Conservation (phyloP, 2,329 filamentous ascomycete genomes). For the Endocalyx cinctus region DNA sequence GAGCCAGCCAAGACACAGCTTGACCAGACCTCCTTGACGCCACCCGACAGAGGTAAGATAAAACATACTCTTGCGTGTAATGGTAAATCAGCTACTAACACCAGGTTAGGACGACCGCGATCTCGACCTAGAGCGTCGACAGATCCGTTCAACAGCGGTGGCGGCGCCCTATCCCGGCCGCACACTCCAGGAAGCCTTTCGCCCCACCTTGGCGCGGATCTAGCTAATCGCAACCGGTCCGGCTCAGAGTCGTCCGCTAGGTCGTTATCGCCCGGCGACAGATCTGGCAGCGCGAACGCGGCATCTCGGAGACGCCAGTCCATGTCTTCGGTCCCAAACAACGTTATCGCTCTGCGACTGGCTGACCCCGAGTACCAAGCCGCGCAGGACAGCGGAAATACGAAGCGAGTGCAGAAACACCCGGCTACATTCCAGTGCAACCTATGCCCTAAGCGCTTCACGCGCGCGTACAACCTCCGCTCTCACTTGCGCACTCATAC, state of each 20-base stretch:
- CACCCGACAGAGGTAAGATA: slow-evolving; percentile 63
- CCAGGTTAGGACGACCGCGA: slow-evolving; percentile 40
- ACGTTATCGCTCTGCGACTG: slow-evolving; percentile 77
- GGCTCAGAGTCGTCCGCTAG: slow-evolving; percentile 35
- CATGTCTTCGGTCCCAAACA: slow-evolving; percentile 58
- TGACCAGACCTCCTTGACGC: slow-evolving; percentile 76
- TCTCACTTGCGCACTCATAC: slow-evolving; percentile 96
- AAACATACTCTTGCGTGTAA: slow-evolving; percentile 3
- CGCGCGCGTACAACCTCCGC: slow-evolving; percentile 90
- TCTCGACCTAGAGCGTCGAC: slow-evolving; percentile 53
- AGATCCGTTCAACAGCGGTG: slow-evolving; percentile 53
- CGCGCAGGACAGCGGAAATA: slow-evolving; percentile 53
- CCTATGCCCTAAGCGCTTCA: slow-evolving; percentile 92
- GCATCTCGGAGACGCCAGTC: slow-evolving; percentile 54
- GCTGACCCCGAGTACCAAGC: slow-evolving; percentile 82
- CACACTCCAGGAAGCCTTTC: slow-evolving; percentile 41
- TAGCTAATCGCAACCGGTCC: slow-evolving; percentile 34
- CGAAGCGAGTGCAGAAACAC: slow-evolving; percentile 92
- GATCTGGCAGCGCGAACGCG: slow-evolving; percentile 40
- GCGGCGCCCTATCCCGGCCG: slow-evolving; percentile 34
- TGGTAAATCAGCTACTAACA: slow-evolving; percentile 18
- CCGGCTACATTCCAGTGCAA: slow-evolving; percentile 95
- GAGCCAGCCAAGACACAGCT: slow-evolving; percentile 61
- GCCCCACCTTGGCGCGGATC: slow-evolving; percentile 44
- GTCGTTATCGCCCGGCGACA: slow-evolving; percentile 54